These are phyloP conservation scores for Rhododendron ferrugineum DNA, from an alignment of 148 eudicot genomes.

Conservation along the genomic window DNA sequence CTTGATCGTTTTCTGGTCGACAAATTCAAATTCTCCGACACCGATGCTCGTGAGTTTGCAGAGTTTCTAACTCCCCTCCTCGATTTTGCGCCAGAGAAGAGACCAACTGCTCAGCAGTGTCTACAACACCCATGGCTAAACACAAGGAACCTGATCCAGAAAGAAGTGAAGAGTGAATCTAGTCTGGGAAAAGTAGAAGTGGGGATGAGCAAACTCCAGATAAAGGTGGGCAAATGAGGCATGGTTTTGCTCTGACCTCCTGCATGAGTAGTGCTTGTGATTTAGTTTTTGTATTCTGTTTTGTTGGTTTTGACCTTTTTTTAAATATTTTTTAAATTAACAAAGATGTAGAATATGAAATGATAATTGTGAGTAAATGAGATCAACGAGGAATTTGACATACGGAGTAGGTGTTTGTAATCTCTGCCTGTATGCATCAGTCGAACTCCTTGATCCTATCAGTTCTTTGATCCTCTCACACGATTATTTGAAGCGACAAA, in stretches of 20 bases:
- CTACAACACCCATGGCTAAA: constrained; percentile 85
- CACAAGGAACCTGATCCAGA: constrained; percentile 21
- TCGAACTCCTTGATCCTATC: background rate
- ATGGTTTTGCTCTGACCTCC: constrained; percentile 8
- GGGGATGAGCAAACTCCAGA: constrained; percentile 45
- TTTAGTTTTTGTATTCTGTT: background rate
- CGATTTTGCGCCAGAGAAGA: constrained; percentile 79
- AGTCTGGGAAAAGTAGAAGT: constrained; percentile 28
- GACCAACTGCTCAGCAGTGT: constrained; percentile 91
- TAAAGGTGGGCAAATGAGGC: constrained; percentile 37
- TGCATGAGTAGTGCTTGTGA: constrained; percentile 19
- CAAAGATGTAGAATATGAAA: constrained; percentile 34
- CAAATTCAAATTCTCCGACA: constrained; percentile 51
- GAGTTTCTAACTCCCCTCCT: constrained; percentile 78
- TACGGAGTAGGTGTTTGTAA: background rate
- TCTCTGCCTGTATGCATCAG: background rate
- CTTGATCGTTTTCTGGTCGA: constrained; percentile 70
- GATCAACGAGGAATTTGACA: constrained; percentile 21
- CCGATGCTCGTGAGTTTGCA: constrained; percentile 66
- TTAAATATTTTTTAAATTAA: constrained; percentile 22
- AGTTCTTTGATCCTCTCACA: background rate
- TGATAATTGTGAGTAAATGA: constrained; percentile 15
- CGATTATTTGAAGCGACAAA: background rate
- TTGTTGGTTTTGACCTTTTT: constrained; percentile 17
- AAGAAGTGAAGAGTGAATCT: constrained; percentile 28